Conservation (phyloP, 768 basidiomycete genomes). For the Trametes coccinea region DNA sequence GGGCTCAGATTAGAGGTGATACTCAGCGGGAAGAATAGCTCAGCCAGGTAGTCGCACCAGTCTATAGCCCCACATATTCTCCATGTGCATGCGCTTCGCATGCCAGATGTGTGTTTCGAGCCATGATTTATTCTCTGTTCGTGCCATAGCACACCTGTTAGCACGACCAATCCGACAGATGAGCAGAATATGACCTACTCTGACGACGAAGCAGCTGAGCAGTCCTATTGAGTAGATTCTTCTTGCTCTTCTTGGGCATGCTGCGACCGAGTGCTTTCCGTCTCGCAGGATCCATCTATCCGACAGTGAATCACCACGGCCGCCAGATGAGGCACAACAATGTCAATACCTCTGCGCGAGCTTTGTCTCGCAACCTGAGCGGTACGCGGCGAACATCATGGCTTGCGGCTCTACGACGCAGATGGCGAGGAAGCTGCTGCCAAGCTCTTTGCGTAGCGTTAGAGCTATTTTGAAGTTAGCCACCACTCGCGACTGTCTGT, state of each 20-base stretch:
- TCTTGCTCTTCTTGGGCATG: constrained; percentile 65
- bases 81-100: constrained; percentile 95
- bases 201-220: constrained; percentile 71
- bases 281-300: constrained; percentile 55
- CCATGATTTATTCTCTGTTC: constrained; percentile 82
- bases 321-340: too few relatives aligned
- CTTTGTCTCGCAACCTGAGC: constrained; percentile 76
- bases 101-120: constrained; percentile 98
- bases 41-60: constrained; percentile 48
- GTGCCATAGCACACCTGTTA: not conserved
- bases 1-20: not conserved
- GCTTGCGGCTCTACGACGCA: constrained; percentile 90
- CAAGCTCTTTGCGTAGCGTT: constrained; percentile 81
- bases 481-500: not conserved
- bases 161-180: not conserved
- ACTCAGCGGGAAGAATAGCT: too few relatives aligned
- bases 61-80: constrained; percentile 88
- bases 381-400: constrained; percentile 94
- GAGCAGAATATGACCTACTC: constrained; percentile 43
- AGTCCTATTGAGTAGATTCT: constrained; percentile 55
- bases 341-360: constrained; percentile 68
- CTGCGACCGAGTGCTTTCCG: constrained; percentile 44
- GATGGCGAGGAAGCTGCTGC: constrained; percentile 90
- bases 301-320: not conserved
- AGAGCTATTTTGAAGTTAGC: constrained; percentile 40